These are phyloP conservation scores for Vigna mungo DNA, from an alignment of 306 rosid species.

Conservation along the genomic window DNA sequence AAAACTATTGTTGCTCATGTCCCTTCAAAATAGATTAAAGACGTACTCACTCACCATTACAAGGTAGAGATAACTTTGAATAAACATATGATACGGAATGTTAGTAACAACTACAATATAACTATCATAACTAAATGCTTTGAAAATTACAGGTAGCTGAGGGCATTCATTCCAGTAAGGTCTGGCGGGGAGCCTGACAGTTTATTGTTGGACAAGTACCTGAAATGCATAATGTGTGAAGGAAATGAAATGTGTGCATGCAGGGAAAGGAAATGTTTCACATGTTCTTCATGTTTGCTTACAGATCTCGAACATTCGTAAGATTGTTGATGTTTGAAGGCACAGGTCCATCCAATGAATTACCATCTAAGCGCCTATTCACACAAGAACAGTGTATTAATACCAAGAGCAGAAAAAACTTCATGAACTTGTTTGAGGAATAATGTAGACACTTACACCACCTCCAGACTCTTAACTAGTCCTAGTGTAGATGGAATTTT, in stretches of 20 bases:
- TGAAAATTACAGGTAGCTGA: constrained; percentile 50
- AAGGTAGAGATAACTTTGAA: constrained; percentile 3
- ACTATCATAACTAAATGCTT: constrained; percentile 4
- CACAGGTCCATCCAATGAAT: constrained; percentile 47
- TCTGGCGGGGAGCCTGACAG: constrained; percentile 54
- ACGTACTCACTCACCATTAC: not conserved
- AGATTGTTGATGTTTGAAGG: constrained; percentile 57
- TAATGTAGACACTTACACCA: constrained; percentile 62
- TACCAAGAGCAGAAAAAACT: not conserved
- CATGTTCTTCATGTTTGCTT: constrained; percentile 37
- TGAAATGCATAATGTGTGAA: constrained; percentile 36
- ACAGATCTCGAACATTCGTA: constrained; percentile 47
- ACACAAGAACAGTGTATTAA: constrained; percentile 24
- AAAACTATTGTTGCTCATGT: constrained; percentile 67
- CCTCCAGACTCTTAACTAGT: constrained; percentile 46
- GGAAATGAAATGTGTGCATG: too few species aligned
- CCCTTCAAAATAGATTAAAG: constrained; percentile 47
- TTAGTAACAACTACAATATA: not conserved
- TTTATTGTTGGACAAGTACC: constrained; percentile 64
- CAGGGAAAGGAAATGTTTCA: not conserved
- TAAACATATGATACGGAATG: not conserved
- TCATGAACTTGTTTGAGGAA: constrained; percentile 25
- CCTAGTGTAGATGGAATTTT: constrained; percentile 60
- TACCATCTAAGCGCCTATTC: constrained; percentile 60
- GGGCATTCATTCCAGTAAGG: constrained; percentile 48